Evolutionary conservation across 108 stramenopile genomes (phyloP), one percentile per base, ranked within the genome.

Genomic region (Skeletonema grethae): DNA sequence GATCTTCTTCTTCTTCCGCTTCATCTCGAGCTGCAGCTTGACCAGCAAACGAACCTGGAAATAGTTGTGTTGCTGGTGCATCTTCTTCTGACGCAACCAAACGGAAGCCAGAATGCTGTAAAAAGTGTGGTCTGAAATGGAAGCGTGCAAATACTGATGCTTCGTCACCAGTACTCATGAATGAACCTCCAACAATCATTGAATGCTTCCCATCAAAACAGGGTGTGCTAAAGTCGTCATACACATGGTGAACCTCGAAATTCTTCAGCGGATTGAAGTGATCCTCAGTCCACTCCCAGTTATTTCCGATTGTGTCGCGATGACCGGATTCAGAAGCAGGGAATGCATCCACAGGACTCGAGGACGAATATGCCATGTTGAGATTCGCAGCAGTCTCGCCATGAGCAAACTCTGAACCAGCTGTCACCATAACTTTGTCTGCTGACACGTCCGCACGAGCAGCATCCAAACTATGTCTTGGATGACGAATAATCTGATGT

Each of bases 231-330:
- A 98, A 98, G 58, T 98, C 97, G 70, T 97, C 93, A 57, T 35
- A 30, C 0, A 43, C 65, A 36, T 92, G 95, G 63, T 94, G 92
- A 24, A 95, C 90, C 56, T 88, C 77, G 70, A 96, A 97, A 50
- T 88, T 90, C 43, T 90, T 90, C 30, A 98, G 80, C 7, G 95
- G 91, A 57, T 89, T 91, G 71, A 98, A 97, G 56, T 95, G 88
- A 75, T 97, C 95, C 65, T 96, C 95, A 0, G 85, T 88, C 95
- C 95, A 97, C 73, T 98, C 96, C 97, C 97, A 98, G n/a, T 90
- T 91, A 82, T 94, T 98, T 30, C 97, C 97, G 29, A 87, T 76
- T 12, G 90, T 86, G 75, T 97, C 96, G 24, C 79, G 58, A 71
- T 92, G 91, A 2, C 91, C 91, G 24, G 89, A 87, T 7, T 88